These are phyloP conservation scores for Saccharomyces hybrid DNA, from an alignment of 1,139 yeast genomes.

Conservation along the genomic window DNA sequence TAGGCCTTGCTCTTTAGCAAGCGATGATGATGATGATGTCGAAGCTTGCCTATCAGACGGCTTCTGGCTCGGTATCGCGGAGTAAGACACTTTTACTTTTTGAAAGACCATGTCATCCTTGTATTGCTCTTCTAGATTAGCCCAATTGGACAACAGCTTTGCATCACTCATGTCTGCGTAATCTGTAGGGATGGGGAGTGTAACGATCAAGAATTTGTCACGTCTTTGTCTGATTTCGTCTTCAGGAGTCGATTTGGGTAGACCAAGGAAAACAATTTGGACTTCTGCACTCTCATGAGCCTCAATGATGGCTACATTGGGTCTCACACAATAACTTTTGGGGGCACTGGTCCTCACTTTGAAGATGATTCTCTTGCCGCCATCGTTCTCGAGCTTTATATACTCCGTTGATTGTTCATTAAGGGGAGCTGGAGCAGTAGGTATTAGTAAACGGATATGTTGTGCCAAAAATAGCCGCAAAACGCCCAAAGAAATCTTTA, in stretches of 20 bases:
- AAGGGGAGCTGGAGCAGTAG: constrained; percentile 44
- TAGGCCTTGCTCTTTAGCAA: constrained; percentile 21
- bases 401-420: constrained; percentile 61
- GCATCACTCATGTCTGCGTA: constrained; percentile 34
- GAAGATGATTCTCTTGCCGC: constrained; percentile 59
- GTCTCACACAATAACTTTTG: constrained; percentile 87
- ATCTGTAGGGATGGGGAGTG: constrained; percentile 43
- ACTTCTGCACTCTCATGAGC: constrained; percentile 72
- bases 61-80: constrained; percentile 18
- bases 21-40: not conserved
- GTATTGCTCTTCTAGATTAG: constrained; percentile 53
- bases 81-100: constrained; percentile 69
- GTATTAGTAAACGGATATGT: constrained; percentile 1
- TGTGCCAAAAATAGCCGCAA: not conserved
- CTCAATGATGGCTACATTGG: constrained; percentile 71
- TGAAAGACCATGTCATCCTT: constrained; percentile 53
- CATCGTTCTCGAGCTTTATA: constrained; percentile 57
- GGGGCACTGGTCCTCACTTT: constrained; percentile 98
- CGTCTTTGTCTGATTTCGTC: constrained; percentile 54
- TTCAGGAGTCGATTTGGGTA: constrained; percentile 60
- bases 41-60: not conserved
- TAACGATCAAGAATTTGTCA: constrained; percentile 85
- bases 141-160: constrained; percentile 53
- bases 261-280: constrained; percentile 76
- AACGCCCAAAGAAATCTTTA: not conserved